phyloP scores from a whole-genome alignment of 202 grass and related monocot species.

The Zoysia matrella region DNA sequence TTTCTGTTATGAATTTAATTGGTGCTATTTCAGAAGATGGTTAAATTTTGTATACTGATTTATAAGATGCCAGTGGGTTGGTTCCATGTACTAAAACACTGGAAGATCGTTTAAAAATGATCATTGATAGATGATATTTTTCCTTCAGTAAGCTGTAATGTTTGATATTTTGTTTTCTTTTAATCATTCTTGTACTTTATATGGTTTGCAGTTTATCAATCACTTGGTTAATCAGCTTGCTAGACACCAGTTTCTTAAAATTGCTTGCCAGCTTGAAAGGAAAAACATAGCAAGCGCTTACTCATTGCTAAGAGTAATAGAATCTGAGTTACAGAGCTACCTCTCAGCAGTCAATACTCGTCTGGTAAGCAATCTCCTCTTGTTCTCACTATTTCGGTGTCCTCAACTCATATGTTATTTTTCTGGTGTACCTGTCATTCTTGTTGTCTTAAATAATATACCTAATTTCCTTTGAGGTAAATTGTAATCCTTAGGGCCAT shows the following conservation, averaged over 20 bases:
- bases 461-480: slow-evolving; percentile 35
- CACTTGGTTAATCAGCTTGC: slow-evolving; percentile 97
- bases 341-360: slow-evolving; percentile 70
- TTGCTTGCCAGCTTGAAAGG: slow-evolving; percentile 94
- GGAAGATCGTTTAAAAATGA: slow-evolving; percentile 22
- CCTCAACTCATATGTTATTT: slow-evolving; percentile 27
- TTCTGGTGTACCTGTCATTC: background rate
- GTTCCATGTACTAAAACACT: background rate
- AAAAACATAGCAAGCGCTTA: slow-evolving; percentile 74
- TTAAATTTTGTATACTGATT: background rate
- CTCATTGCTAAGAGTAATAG: slow-evolving; percentile 88
- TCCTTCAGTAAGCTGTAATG: background rate
- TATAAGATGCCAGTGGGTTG: slow-evolving; percentile 3
- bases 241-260: slow-evolving; percentile 89
- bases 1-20: slow-evolving; percentile 22
- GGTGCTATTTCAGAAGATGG: background rate
- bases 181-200: slow-evolving; percentile 24
- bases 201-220: slow-evolving; percentile 90
- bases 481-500: slow-evolving; percentile 58
- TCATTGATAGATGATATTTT: background rate
- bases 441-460: slow-evolving; percentile 20
- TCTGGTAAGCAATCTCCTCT: slow-evolving; percentile 60
- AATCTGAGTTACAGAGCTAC: slow-evolving; percentile 92
- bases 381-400: slow-evolving; percentile 12
- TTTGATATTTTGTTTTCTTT: slow-evolving; percentile 3